Evolutionary conservation across 768 basidiomycete species (phyloP), one percentile per base, ranked within the genome.

Genomic region (Tylopilus rubrobrunneus): DNA sequence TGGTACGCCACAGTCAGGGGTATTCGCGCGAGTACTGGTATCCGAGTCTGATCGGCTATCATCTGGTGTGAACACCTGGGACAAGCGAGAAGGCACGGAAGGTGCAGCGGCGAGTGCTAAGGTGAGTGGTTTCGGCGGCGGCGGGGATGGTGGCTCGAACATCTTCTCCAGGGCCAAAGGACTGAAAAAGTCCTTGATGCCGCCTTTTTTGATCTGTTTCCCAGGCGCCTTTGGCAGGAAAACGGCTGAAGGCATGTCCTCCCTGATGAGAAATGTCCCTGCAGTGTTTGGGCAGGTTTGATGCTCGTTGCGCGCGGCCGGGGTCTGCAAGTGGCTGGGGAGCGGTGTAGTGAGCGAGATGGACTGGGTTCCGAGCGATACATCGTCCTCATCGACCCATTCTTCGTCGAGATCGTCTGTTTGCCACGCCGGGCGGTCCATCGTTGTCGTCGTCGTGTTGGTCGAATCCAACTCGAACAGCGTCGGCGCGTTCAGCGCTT

Each of bases 61-160:
- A n/a, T 62, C 57, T 1, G 71, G 71, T 7, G 62, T 62, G 49
- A 71, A 66, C 6, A 73, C 72, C 41, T 72, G 74, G 2, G 73
- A 73, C 17, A 76, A 56, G 31, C 70, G 74, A 11, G 75, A 74
- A 1, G 74, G 69, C 0, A 72, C 31, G 2, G 60, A 21, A 11
- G 69, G 69, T n/a, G 70, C 68, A 36, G 68, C 56, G 17, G 60
- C 59, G 53, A 69, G 56, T 40, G 63, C 46, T 36, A 61, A 36
- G n/a, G 56, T 54, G 50, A 56, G 47, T 34, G 56, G 39, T 62
- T 55, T 60, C 43, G 61, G 59, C 17, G 69, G 62, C 6, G 88
- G 89, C 5, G 91, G 91, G 7, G 92, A 90, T 1, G 94, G 94
- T 8, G 94, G 94, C 56, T 95, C 89, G 60, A 96, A 97, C 90